Conservation (phyloP, 495 filamentous ascomycete species). For the Aspergillus leporis region DNA sequence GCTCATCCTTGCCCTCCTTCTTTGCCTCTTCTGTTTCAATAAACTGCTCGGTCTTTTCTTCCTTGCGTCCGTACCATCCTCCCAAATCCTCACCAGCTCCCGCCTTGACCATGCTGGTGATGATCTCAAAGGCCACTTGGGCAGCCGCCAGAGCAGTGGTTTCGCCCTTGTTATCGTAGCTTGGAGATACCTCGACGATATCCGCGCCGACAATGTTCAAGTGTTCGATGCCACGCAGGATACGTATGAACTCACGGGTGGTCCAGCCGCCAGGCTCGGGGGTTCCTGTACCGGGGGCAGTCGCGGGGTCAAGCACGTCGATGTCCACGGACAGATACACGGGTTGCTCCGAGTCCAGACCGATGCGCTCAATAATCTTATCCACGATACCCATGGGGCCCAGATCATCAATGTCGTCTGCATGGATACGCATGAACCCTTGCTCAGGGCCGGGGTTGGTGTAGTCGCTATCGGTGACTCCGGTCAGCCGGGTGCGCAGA, state of each 20-base stretch:
- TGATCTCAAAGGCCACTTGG: conserved; percentile 78
- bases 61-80: conserved; percentile 45
- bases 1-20: conserved; percentile 43
- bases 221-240: conserved; percentile 67
- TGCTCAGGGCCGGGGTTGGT: conserved; percentile 54
- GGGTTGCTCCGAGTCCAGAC: conserved; percentile 62
- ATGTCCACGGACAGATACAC: conserved; percentile 77
- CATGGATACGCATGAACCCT: conserved; percentile 64
- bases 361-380: conserved; percentile 57
- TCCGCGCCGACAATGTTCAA: conserved; percentile 73
- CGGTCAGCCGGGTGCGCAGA: conserved; percentile 69
- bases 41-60: conserved; percentile 25
- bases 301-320: conserved; percentile 71
- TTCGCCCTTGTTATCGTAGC: conserved; percentile 82
- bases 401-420: conserved; percentile 73
- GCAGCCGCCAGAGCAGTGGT: conserved; percentile 82
- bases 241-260: conserved; percentile 67
- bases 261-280: conserved; percentile 78
- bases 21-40: conserved; percentile 19
- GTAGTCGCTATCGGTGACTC: conserved; percentile 66
- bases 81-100: conserved; percentile 51
- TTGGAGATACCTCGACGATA: conserved; percentile 84
- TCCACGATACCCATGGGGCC: conserved; percentile 57
- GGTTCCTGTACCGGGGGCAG: conserved; percentile 72
- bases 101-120: conserved; percentile 76